Evolutionary conservation across 2,329 filamentous ascomycete genomes (phyloP).

Genomic region (Xylariaceae sp.): DNA sequence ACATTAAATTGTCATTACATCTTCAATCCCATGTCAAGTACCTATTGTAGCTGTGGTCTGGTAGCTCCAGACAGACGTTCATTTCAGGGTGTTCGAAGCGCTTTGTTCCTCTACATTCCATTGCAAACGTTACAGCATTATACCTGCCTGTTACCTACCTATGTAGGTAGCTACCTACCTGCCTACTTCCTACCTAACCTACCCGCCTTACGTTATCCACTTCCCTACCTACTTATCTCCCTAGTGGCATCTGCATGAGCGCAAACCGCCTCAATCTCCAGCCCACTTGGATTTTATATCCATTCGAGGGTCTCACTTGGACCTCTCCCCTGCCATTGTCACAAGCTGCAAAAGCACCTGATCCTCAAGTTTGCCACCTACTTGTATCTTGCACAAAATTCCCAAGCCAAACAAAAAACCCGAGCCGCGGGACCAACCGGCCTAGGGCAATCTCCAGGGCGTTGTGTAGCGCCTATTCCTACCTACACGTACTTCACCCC

Average conservation of each 20-base stretch:
- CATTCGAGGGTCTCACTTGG: too few relatives aligned
- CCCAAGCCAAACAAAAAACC: not conserved
- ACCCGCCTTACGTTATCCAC: not conserved
- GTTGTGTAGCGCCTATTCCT: conserved; percentile 7
- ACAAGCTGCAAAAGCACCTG: not conserved
- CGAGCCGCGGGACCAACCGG: too few relatives aligned
- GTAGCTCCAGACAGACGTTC: not conserved
- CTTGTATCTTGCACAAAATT: not conserved
- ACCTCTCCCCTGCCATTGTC: too few relatives aligned
- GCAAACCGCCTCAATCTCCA: conserved; percentile 5
- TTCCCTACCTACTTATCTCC: not conserved
- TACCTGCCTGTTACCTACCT: not conserved
- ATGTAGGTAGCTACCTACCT: too few relatives aligned
- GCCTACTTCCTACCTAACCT: not conserved
- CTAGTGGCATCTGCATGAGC: too few relatives aligned
- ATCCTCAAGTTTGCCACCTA: not conserved
- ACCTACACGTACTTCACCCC: conserved; percentile 10
- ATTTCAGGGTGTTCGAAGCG: not conserved
- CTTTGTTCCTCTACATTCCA: not conserved
- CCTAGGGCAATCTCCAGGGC: conserved; percentile 5
- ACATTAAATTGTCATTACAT: too few relatives aligned
- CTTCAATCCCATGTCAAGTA: not conserved
- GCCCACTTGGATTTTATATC: too few relatives aligned
- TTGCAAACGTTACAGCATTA: too few relatives aligned
- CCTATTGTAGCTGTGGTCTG: not conserved